Base-by-base conservation (phyloP, 2,329 filamentous ascomycete genomes). In the Proliferodiscus dingleyae region DNA sequence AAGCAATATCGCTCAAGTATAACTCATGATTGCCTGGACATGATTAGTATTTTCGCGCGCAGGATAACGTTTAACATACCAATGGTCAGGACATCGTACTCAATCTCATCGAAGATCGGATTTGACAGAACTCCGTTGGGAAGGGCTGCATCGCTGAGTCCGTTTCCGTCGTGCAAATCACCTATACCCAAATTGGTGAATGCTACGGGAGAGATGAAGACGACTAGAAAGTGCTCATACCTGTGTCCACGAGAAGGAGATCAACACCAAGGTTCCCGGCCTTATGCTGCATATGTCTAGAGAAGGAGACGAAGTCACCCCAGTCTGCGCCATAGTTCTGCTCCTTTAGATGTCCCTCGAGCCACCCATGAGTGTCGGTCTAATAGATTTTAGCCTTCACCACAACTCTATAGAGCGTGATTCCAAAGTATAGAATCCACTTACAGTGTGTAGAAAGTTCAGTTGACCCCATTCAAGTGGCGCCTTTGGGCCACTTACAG, bases 291-390 rank as follows among this genome's bases (percentile, higher is more conserved):
- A 97, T 80, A 62, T 90, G 89, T 26, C 83, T 74, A 21, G 89
- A 80, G 63, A 97, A 95, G 7, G 90, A 95, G 57, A 96, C 77
- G 68, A 96, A 97, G 68, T 97, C 93, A 49, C 91, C 91, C 89
- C 91, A 96, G 68, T 97, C 91, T 37, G 89, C 90, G n/a, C 87
- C 89, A 67, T 91, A 97, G 45, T 90, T 77, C 60, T 72, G 87
- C 81, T 97, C 91, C 69, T 89, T 84, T 3, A 96, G 70, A 71
- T 97, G 91, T 1, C 91, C 91, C 11, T 81, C 88, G 61, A 93
- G 83, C 91, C 93, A 97, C 58, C 91, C 90, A 46, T 60, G 55
- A 13, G 55, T 59, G 44, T 59, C 56, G 16, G 54, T 59, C 53
- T 57, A 26, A 15, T n/a, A 10, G 37, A 10, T 24, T 29, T 42